Evolutionary conservation across 2,329 filamentous ascomycete genomes (phyloP).

Genomic region (Huntiella moniliformis): DNA sequence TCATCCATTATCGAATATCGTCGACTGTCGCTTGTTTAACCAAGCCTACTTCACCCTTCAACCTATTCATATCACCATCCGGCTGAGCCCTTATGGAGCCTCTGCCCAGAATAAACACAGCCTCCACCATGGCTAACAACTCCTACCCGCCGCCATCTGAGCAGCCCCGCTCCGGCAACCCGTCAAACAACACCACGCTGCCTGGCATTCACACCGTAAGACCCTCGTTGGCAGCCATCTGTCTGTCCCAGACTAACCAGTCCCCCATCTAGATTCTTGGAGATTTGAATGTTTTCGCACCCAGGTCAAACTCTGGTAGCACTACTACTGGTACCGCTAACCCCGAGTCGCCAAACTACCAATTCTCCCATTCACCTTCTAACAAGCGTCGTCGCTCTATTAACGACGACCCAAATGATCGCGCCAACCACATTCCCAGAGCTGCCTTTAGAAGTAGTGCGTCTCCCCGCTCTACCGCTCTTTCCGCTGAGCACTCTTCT

Average conservation of each 20-base stretch:
- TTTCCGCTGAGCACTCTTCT: background rate
- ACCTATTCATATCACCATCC: too few relatives aligned
- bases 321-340: background rate
- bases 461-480: background rate
- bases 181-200: background rate
- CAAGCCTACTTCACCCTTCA: too few relatives aligned
- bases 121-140: constrained; percentile 1
- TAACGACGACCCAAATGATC: background rate
- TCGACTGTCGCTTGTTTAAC: too few relatives aligned
- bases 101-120: background rate
- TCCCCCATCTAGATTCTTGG: too few relatives aligned
- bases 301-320: too few relatives aligned
- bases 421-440: background rate
- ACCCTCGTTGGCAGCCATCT: background rate
- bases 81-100: too few relatives aligned
- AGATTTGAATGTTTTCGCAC: too few relatives aligned
- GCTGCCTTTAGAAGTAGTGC: background rate
- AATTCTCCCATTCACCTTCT: background rate
- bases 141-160: background rate
- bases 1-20: too few relatives aligned
- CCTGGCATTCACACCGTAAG: background rate
- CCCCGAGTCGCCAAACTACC: constrained; percentile 1
- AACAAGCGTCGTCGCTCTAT: background rate
- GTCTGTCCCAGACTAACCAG: too few relatives aligned
- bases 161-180: background rate